Percentiles rank a stretch among this genome's conserved stretches.
Evolutionary conservation across 2,329 filamentous ascomycete species (phyloP).

Genomic region (Aspergillus jensenii): DNA sequence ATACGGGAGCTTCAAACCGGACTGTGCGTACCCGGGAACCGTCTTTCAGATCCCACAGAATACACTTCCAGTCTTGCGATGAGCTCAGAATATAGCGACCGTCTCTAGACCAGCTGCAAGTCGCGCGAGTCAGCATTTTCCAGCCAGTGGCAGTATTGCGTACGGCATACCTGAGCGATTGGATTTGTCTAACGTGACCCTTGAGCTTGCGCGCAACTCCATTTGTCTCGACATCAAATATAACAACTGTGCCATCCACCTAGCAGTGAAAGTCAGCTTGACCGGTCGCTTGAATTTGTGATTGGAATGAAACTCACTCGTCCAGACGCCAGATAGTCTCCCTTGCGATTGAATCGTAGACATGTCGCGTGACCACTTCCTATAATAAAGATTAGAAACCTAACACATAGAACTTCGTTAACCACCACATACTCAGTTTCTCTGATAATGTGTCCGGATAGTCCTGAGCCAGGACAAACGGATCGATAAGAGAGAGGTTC

Average conservation of each 20-base stretch:
- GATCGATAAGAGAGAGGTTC: conserved; percentile 72
- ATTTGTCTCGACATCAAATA: conserved; percentile 97
- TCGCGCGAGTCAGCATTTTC: conserved; percentile 4
- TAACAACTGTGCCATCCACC: conserved; percentile 86
- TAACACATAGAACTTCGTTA: not conserved
- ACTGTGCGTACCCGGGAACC: conserved; percentile 74
- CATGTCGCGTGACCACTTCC: conserved; percentile 64
- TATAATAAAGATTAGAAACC: conserved; percentile 27
- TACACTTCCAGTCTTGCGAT: conserved; percentile 94
- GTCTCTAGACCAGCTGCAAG: conserved; percentile 77
- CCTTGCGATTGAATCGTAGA: conserved; percentile 86
- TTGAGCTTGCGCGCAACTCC: conserved; percentile 91
- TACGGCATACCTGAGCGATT: conserved; percentile 66
- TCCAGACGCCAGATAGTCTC: conserved; percentile 91
- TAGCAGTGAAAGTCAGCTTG: conserved; percentile 27
- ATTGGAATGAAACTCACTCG: conserved; percentile 55
- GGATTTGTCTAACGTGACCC: conserved; percentile 90
- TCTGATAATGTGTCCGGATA: conserved; percentile 88
- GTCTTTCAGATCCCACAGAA: conserved; percentile 87
- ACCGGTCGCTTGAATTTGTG: not conserved
- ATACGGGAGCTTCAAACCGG: conserved; percentile 88
- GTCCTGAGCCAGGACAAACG: conserved; percentile 72
- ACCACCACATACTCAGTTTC: conserved; percentile 65
- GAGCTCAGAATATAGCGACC: conserved; percentile 89
- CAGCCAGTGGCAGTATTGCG: not conserved